phyloP scores from a whole-genome alignment of 441 rosid species.

The Geranium incanum region DNA sequence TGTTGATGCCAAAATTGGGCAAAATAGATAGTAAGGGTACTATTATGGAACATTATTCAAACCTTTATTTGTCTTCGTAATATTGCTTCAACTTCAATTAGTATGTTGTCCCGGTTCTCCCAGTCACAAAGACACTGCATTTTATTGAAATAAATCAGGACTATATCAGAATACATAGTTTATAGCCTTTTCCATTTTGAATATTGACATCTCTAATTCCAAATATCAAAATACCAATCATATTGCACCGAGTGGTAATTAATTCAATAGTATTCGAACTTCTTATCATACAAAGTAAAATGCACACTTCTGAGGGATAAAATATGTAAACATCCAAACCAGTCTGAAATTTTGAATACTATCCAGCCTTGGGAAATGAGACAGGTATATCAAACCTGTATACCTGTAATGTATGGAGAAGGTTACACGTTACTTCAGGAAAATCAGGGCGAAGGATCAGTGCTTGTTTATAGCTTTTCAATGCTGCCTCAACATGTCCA shows the following conservation, averaged over 20 bases:
- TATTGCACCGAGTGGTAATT: neutral
- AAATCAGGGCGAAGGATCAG: constrained; percentile 74
- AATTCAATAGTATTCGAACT: neutral
- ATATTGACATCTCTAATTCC: neutral
- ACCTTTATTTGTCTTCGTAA: constrained; percentile 83
- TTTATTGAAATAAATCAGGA: neutral
- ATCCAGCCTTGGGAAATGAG: neutral
- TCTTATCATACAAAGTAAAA: neutral
- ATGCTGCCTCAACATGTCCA: constrained; percentile 87
- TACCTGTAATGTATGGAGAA: constrained; percentile 93
- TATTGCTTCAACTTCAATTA: constrained; percentile 83
- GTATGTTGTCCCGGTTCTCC: constrained; percentile 87
- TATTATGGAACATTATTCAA: constrained; percentile 10
- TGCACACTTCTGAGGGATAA: neutral
- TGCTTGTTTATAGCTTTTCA: constrained; percentile 92
- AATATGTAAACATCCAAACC: neutral
- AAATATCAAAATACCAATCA: neutral
- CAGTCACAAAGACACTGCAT: constrained; percentile 81
- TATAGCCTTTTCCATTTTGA: no score
- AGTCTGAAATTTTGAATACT: neutral
- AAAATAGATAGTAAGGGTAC: neutral
- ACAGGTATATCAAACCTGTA: neutral
- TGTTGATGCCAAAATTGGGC: neutral
- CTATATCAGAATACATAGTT: no score
- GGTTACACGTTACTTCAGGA: constrained; percentile 98